Base-by-base conservation (phyloP, 306 rosid genomes). In the Medicago arabica region DNA sequence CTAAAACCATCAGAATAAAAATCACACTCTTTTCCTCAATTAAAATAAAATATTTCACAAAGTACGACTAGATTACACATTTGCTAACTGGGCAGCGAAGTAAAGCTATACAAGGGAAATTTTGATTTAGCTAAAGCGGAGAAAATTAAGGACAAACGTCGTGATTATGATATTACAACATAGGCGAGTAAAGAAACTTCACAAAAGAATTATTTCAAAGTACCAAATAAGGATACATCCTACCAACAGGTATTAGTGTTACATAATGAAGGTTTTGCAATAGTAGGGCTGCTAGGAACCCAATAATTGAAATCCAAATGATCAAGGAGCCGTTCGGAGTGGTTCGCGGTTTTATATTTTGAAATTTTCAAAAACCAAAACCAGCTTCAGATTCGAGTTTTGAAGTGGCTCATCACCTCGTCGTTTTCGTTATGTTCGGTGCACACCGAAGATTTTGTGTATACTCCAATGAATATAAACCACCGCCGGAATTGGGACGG, bases 1-100 rank as follows among this genome's bases (percentile, higher is more conserved):
- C 36, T 17, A 18, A 65, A 62, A 39, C 40, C 47, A 72, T 74
- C 51, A 76, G 74, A 43, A 73, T 9, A 55, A 50, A 17, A 81
- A 75, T 72, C 25, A 23, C 40, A 23, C 40, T 74, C 31, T 49
- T 8, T 61, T 50, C 67, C 54, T 64, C 2, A 21, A 18, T 53
- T 46, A 34, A 17, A 62, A 23, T 16, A 51, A 25, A 3, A 16
- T 60, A 23, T 49, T 72, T 53, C 43, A 41, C 21, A 41, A 21
- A 19, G n/a, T 53, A 40, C 40, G 40, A 40, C 23, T 39, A 18
- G 72, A 62, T 47, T 14, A 60, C 23, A 76, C 47, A 10, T 36
- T 3, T 41, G 57, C 13, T 25, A 12, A 38, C 57, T 21, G 21
- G 72, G 58, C 39, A 44, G 23, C 58, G 58, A 15, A 67, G 39